Base-by-base conservation (phyloP, 805 yeast species). In the Priceomyces carsonii region DNA sequence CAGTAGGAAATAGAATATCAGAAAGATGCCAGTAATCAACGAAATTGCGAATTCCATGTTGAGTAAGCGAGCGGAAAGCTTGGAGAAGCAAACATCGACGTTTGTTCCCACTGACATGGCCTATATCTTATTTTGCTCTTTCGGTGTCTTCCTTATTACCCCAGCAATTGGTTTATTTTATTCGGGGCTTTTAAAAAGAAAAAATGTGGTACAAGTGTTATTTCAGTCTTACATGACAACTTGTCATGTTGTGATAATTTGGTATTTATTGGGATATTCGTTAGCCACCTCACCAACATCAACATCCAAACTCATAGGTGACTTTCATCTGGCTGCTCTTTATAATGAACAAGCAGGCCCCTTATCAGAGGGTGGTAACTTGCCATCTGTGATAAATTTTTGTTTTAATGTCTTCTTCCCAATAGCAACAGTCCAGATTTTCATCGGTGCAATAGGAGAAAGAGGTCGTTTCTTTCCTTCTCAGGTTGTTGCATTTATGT, bases 341-440 rank as follows among this genome's bases (percentile, higher is more conserved):
- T 52, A 57, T 30, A 43, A 57, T 27, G 61, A 66, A 9, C 59
- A 60, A 24, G 72, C 73, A 9, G 55, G 56, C 14, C 73, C 74
- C 4, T 54, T 56, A 33, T 18, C 55, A 18, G 71, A 66, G 43
- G 77, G 76, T 18, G 75, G 71, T 14, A 57, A 73, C 4, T 66
- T 71, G 35, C 79, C 79, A 5, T 65, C 76, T 2, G 66, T 73
- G 20, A 58, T 69, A 25, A 60, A 66, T 35, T 70, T 68, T 38
- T 57, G 68, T 22, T 71, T 70, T 50, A 66, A 71, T 24, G 67
- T 55, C 8, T 71, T 66, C 38, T 58, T 69, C 62, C 73, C 78
- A 6, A 56, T 75, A 26, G 77, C 77, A 8, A 69, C 75, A 9
- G 71, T 65, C 15, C 75, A 71, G 40, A 70, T 71, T 56, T 71